Evolutionary conservation across 2,329 filamentous ascomycete genomes (phyloP).

Genomic region (Cercospora sp.): DNA sequence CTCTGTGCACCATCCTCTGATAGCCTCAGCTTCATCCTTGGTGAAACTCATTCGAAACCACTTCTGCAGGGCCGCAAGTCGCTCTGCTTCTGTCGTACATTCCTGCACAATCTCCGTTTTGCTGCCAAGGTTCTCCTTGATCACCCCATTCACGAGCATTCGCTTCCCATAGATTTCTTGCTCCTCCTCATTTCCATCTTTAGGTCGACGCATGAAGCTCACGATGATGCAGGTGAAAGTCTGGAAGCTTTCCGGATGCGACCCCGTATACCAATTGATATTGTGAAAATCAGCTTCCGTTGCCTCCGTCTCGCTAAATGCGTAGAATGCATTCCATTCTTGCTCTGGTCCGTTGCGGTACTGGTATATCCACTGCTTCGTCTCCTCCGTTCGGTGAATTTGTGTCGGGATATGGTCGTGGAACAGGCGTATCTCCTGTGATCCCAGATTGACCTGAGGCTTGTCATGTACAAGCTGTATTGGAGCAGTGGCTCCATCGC

Average conservation of each 20-base stretch:
- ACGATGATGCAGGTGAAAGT: conserved; percentile 54
- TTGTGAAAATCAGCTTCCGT: conserved; percentile 59
- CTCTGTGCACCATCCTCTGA: conserved; percentile 36
- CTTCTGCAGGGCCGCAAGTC: conserved; percentile 45
- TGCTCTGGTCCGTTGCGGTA: conserved; percentile 40
- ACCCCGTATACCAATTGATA: conserved; percentile 59
- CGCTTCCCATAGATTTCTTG: conserved; percentile 41
- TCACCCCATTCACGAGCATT: conserved; percentile 45
- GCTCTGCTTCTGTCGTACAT: conserved; percentile 46
- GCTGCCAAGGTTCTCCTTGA: conserved; percentile 50
- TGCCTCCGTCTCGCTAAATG: conserved; percentile 66
- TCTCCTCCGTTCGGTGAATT: conserved; percentile 27
- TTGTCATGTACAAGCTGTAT: conserved; percentile 56
- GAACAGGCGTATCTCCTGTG: conserved; percentile 28
- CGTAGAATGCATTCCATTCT: conserved; percentile 63
- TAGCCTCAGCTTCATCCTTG: conserved; percentile 41
- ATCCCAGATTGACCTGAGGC: conserved; percentile 35
- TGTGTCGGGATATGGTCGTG: conserved; percentile 31
- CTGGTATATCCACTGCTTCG: conserved; percentile 49
- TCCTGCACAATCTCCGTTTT: conserved; percentile 45
- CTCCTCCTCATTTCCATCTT: conserved; percentile 18
- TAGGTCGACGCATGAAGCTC: conserved; percentile 45
- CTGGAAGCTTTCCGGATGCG: conserved; percentile 52
- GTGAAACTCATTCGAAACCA: conserved; percentile 48
- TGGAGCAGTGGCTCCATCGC: conserved; percentile 60